These are phyloP conservation scores for Hypomyces perniciosus DNA, from an alignment of 2,329 filamentous ascomycete species.

Conservation along the genomic window DNA sequence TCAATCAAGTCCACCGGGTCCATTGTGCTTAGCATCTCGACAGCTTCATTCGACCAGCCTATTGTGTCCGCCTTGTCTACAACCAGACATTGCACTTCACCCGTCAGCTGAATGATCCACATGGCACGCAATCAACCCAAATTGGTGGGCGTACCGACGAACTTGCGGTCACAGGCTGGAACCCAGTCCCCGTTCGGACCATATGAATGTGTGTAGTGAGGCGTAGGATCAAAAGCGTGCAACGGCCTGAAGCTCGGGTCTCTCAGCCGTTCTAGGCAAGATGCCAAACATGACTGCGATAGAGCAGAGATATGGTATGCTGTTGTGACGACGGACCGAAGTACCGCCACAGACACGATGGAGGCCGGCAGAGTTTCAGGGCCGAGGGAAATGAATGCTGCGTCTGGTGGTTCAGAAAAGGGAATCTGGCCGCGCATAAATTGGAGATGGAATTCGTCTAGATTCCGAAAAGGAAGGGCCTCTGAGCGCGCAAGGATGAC, in stretches of 20 bases:
- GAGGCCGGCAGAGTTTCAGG: neutral
- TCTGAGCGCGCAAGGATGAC: neutral
- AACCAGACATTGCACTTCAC: constrained; percentile 8
- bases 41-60: constrained; percentile 8
- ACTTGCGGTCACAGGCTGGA: constrained; percentile 11
- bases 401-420: neutral
- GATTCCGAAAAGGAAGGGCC: neutral
- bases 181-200: too few relatives aligned
- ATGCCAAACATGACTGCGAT: constrained; percentile 17
- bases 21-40: constrained; percentile 1
- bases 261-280: constrained; percentile 12
- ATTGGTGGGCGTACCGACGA: neutral
- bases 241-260: constrained; percentile 12
- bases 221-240: constrained; percentile 5
- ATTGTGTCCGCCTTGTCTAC: neutral
- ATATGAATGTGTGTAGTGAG: too few relatives aligned
- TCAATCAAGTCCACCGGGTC: neutral
- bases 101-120: constrained; percentile 16
- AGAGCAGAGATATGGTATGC: constrained; percentile 15
- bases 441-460: neutral
- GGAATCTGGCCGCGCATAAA: constrained; percentile 3
- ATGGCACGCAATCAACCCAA: constrained; percentile 14
- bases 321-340: constrained; percentile 17
- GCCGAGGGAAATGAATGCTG: neutral
- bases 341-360: neutral